Percentiles rank a stretch among this genome's conserved stretches.
phyloP scores from a whole-genome alignment of 2,329 filamentous ascomycete genomes.

The Colletotrichum destructivum region DNA sequence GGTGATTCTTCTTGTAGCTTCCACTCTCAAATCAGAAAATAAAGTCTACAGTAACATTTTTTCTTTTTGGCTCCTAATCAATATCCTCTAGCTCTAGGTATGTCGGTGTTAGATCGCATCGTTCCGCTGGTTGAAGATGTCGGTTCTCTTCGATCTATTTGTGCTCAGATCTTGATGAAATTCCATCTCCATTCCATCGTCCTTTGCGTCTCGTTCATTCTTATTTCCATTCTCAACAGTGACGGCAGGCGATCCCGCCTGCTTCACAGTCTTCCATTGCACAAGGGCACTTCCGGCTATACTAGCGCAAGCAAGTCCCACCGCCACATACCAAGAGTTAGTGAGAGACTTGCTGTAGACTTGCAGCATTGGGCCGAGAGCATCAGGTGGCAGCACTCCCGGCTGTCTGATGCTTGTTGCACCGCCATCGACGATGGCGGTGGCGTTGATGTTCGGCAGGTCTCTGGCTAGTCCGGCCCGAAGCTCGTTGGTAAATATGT shows the following conservation, averaged over 20 bases:
- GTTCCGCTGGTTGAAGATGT: no score
- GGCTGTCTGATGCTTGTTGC: slow-evolving; percentile 26
- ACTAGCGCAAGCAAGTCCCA: slow-evolving; percentile 17
- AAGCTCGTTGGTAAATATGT: slow-evolving; percentile 31
- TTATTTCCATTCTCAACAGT: not conserved
- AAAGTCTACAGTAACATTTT: no score
- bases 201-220: not conserved
- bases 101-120: no score
- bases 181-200: slow-evolving; percentile 11
- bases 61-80: no score
- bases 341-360: slow-evolving; percentile 28
- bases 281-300: slow-evolving; percentile 20
- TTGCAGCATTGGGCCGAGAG: not conserved
- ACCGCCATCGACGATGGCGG: slow-evolving; percentile 19
- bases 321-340: slow-evolving; percentile 26
- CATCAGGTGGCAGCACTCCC: not conserved
- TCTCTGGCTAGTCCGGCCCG: not conserved
- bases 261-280: slow-evolving; percentile 29
- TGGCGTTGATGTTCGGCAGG: slow-evolving; percentile 20
- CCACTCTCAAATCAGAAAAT: no score
- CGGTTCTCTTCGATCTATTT: not conserved
- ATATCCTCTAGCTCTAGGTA: no score
- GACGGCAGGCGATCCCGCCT: not conserved
- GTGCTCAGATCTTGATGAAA: slow-evolving; percentile 18
- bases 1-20: no score